Evolutionary conservation across 371 early-diverging fungal genomes (phyloP), one percentile per base, ranked within the genome.

Genomic region (Lichtheimia hyalospora): DNA sequence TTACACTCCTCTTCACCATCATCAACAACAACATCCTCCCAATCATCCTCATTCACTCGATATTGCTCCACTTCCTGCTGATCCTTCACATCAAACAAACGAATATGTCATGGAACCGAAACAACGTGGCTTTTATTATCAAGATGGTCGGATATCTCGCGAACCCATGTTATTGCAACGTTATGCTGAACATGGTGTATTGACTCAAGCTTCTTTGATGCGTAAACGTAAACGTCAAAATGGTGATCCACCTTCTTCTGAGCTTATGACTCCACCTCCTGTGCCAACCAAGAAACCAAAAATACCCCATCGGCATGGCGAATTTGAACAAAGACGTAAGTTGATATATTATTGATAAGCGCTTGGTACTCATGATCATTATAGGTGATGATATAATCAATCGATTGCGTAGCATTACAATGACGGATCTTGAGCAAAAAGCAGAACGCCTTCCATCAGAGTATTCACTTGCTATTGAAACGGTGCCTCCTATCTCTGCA

Each of bases 321-420:
- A 74, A 58, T 79, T 79, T 60, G 80, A 79, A 42, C 66, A 67
- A 48, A 64, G 80, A 73, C 80, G 80, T 80, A 73, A 69, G 69
- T 64, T 16, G 18, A 15, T 14, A 12, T 15, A 12, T 8, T 10
- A 8, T 34, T 34, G 8, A 34, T 34, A 8, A 10, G 34, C 5
- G 0, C 27, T 27, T 27, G 0, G 0, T 8, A 8, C 34, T 8
- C 10, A 34, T 34, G 2, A 42, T 13, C 16, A 43, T 14, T 41
- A 3, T 58, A 79, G 80, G 80, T 2, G 80, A 80, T 42, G 77
- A 80, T 57, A 80, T 80, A 28, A 65, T 80, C 23, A 52, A 50
- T 20, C 73, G 80, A 25, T 48, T 80, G 57, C 62, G 75, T 49
- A 68, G 44, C n/a, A 72, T 80, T 20, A 69, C 75, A 7, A 60